Conservation (phyloP, 2,329 filamentous ascomycete genomes). For the Penicillium sclerotiorum region DNA sequence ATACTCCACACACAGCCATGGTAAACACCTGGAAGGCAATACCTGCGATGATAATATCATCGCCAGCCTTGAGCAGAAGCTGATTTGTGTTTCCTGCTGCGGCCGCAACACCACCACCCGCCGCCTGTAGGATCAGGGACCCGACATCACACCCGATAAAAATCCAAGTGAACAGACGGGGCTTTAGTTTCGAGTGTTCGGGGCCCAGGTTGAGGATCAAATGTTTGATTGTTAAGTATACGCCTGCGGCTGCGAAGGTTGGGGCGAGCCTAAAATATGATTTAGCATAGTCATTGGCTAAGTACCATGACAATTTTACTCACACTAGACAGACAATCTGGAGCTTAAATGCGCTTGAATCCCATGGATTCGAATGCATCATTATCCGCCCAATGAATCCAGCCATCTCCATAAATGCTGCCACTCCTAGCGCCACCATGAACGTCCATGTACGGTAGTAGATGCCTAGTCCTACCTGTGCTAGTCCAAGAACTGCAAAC, state of each 20-base stretch:
- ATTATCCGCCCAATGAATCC: slow-evolving; percentile 61
- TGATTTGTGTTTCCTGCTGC: slow-evolving; percentile 45
- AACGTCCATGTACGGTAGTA: slow-evolving; percentile 60
- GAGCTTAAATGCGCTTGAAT: slow-evolving; percentile 52
- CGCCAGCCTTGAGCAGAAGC: slow-evolving; percentile 50
- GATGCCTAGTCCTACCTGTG: slow-evolving; percentile 54
- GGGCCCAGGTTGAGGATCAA: slow-evolving; percentile 59
- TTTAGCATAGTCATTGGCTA: no score
- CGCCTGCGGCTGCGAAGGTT: slow-evolving; percentile 57
- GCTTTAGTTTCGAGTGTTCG: slow-evolving; percentile 50
- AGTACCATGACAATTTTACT: no score
- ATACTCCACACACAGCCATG: slow-evolving; percentile 41
- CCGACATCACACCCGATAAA: slow-evolving; percentile 63
- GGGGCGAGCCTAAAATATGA: no score
- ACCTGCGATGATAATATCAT: slow-evolving; percentile 61
- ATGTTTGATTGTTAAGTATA: slow-evolving; percentile 61
- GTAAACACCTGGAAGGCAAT: slow-evolving; percentile 60
- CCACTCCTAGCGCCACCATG: slow-evolving; percentile 52
- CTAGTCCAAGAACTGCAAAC: slow-evolving; percentile 52
- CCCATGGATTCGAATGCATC: slow-evolving; percentile 57
- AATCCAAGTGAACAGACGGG: slow-evolving; percentile 58
- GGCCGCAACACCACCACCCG: slow-evolving; percentile 61
- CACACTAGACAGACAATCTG: slow-evolving; percentile 59
- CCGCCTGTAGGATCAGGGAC: slow-evolving; percentile 62
- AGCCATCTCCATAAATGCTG: slow-evolving; percentile 54